Evolutionary conservation across 2,329 filamentous ascomycete species (phyloP), one percentile per base, ranked within the genome.

Genomic region (Trichoderma pleuroti): DNA sequence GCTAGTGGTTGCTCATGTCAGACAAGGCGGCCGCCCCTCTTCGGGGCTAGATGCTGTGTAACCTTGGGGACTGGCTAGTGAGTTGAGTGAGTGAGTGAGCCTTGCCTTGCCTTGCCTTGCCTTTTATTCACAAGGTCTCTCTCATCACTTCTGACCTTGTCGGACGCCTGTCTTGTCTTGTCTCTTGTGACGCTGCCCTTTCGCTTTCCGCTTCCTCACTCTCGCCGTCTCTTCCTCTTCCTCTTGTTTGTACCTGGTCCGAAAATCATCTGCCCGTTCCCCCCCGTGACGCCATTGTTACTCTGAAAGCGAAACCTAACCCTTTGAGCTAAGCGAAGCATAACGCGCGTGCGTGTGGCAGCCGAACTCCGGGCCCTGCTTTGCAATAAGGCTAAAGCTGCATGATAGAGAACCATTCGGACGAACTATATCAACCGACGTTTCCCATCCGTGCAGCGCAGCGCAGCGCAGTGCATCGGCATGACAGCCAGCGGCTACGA

Each of bases 21-120:
- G 66, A 68, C 66, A 68, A 26, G 56, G 66, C 56, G 56, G 56
- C 56, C 39, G 26, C 66, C 56, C 54, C 54, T 68, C 66, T 46
- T 52, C 16, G 28, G 34, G 39, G 8, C 39, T 8, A n/a, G 39
- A 42, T 42, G 54, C 34, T 49, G n/a, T 49, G 21, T 61, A 16
- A 24, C 42, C 36, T 39, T 32, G 16, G 30, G 18, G 26, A 63
- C 26, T 18, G 36, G 34, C 52, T 9, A 56, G 64, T 12, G 39
- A 30, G 34, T 46, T n/a, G n/a, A n/a, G n/a, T n/a, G 9, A 56
- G 64, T 14, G 39, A 32, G 34, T 49, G 39, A 42, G 8, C 28
- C 24, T 57, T 32, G 56, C 11, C 3, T 32, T 30, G 24, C 21
- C 2, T 21, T 16, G 42, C 39, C 34, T 42, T 34, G 60, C 11